Evolutionary conservation across 176 grass and related monocot genomes (phyloP).

Genomic region (Triticum urartu): DNA sequence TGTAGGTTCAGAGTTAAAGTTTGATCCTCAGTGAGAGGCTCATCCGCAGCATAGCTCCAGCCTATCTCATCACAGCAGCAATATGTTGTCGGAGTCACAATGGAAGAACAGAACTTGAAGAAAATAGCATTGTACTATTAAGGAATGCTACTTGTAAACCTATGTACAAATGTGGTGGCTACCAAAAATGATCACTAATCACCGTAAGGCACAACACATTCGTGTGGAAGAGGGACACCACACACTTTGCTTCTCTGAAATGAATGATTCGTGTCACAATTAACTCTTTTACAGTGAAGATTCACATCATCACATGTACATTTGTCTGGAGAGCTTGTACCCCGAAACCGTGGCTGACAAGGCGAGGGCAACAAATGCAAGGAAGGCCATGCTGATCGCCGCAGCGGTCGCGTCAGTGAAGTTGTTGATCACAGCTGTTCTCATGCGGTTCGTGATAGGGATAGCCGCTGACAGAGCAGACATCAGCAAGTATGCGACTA

Average conservation of each 20-base stretch:
- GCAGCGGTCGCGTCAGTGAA: slow-evolving; percentile 71
- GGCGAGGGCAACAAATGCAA: slow-evolving; percentile 68
- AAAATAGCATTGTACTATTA: too few relatives aligned
- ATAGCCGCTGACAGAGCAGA: slow-evolving; percentile 75
- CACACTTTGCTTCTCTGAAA: slow-evolving; percentile 7
- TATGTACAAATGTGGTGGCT: slow-evolving; percentile 41
- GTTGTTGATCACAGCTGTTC: slow-evolving; percentile 61
- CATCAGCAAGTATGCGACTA: slow-evolving; percentile 78
- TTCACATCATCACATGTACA: slow-evolving; percentile 53
- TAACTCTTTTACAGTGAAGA: slow-evolving; percentile 31
- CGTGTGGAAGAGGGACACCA: slow-evolving; percentile 16
- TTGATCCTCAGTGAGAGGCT: too few relatives aligned
- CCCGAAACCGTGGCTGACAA: slow-evolving; percentile 72
- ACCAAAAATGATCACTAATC: slow-evolving; percentile 31
- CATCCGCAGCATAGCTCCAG: too few relatives aligned
- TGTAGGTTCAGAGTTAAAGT: too few relatives aligned
- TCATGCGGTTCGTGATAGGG: slow-evolving; percentile 88
- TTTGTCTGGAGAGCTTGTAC: slow-evolving; percentile 78
- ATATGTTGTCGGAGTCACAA: too few relatives aligned
- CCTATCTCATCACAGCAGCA: too few relatives aligned
- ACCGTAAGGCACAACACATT: slow-evolving; percentile 14
- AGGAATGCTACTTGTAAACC: not conserved
- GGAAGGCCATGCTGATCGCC: slow-evolving; percentile 84
- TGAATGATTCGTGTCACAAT: not conserved
- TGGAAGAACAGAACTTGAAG: too few relatives aligned